Percentiles rank a stretch among this genome's conserved stretches.
phyloP scores from a whole-genome alignment of 441 rosid species.

The Populus trichocarpa region DNA sequence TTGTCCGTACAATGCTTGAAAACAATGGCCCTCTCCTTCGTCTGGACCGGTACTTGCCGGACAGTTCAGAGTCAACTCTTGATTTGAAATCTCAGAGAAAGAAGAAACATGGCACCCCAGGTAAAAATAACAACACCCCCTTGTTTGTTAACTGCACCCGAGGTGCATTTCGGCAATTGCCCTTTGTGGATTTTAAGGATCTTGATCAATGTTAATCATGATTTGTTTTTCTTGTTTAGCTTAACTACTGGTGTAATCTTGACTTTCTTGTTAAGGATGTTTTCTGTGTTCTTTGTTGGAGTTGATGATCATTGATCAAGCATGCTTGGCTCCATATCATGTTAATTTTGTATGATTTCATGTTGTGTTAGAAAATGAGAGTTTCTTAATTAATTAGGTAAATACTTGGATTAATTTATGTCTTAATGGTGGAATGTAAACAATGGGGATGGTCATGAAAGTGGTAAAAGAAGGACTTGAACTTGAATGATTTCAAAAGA shows the following conservation, averaged over 20 bases:
- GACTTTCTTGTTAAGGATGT: background rate
- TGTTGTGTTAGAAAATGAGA: background rate
- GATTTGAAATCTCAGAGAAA: slow-evolving; percentile 33
- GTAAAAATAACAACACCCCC: background rate
- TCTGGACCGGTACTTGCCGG: slow-evolving; percentile 56
- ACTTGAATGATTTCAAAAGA: too few species aligned
- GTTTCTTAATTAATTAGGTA: background rate
- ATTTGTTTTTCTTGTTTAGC: background rate
- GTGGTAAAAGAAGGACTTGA: too few species aligned
- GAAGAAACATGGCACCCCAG: slow-evolving; percentile 29
- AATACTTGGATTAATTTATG: background rate
- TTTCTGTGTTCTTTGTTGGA: background rate
- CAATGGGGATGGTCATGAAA: background rate
- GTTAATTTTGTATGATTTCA: background rate
- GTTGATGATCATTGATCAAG: background rate
- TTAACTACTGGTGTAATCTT: background rate
- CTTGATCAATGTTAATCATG: background rate
- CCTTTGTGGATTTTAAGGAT: background rate
- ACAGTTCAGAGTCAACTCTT: slow-evolving; percentile 49
- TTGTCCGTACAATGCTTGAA: slow-evolving; percentile 46
- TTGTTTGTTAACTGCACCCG: background rate
- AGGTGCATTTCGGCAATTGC: background rate
- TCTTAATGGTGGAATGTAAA: background rate
- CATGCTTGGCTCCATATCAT: background rate
- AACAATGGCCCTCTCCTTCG: slow-evolving; percentile 28